phyloP scores from a whole-genome alignment of 129 eudicot species.

The Centrapalus pauciflorus region DNA sequence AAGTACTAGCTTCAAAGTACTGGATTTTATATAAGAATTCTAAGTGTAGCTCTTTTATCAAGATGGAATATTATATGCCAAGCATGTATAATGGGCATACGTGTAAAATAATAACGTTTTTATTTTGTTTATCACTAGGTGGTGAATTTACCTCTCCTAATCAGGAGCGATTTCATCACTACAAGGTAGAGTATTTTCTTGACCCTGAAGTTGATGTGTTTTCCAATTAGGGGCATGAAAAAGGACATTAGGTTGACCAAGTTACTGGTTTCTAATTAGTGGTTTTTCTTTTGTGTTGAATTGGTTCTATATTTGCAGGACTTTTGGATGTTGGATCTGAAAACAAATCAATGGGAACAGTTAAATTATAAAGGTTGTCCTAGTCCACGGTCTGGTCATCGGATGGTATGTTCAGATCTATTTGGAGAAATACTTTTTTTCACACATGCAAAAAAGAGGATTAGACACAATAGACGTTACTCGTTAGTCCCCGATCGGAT shows the following conservation, averaged over 20 bases:
- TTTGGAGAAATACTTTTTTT: not conserved
- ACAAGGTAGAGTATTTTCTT: conserved; percentile 55
- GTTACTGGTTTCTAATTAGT: not conserved
- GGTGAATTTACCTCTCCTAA: conserved; percentile 99
- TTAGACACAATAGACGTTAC: not conserved
- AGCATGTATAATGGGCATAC: not conserved
- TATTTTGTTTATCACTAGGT: conserved; percentile 40
- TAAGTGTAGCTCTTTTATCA: not conserved
- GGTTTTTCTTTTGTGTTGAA: not conserved
- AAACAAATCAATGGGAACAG: conserved; percentile 98
- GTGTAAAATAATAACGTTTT: conserved; percentile 8
- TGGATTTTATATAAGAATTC: not conserved
- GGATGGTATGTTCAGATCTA: conserved; percentile 58
- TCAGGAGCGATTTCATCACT: conserved; percentile 98
- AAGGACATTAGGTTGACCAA: not conserved
- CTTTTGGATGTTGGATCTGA: conserved; percentile 91
- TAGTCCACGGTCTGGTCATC: conserved; percentile 98
- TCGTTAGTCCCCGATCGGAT: too few relatives aligned
- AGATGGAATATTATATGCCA: not conserved
- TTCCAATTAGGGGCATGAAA: not conserved
- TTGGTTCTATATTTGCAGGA: conserved; percentile 42
- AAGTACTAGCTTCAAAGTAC: not conserved
- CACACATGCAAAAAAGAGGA: too few relatives aligned
- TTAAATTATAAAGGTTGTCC: conserved; percentile 96
- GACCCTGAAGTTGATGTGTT: not conserved